Evolutionary conservation across 306 rosid genomes (phyloP).

Genomic region (Pyrus bretschneideri): DNA sequence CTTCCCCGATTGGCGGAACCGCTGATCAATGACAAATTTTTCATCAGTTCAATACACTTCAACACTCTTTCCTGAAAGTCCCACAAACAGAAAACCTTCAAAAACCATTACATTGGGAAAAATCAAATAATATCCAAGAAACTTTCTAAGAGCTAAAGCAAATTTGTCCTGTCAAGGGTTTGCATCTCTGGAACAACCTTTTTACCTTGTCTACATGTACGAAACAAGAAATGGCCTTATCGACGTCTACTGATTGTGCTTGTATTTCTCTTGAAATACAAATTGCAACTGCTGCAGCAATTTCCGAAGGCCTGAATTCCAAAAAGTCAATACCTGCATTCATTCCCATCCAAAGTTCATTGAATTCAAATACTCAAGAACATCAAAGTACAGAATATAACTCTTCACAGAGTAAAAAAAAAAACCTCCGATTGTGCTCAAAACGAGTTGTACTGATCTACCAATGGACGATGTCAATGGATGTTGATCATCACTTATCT

Average conservation of each 20-base stretch:
- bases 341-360: conserved; percentile 27
- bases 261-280: conserved; percentile 37
- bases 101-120: not conserved
- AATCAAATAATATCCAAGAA: conserved; percentile 11
- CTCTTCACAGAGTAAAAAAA: conserved; percentile 10
- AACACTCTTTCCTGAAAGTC: conserved; percentile 61
- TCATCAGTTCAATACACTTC: conserved; percentile 62
- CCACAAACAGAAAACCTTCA: conserved; percentile 10
- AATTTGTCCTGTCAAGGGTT: not conserved
- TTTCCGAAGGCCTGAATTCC: conserved; percentile 82
- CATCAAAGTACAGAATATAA: conserved; percentile 6
- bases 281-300: conserved; percentile 75
- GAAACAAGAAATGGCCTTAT: conserved; percentile 42
- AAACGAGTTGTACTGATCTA: conserved; percentile 39
- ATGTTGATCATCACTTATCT: conserved; percentile 29
- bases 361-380: conserved; percentile 28
- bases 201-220: conserved; percentile 50
- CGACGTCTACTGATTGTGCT: conserved; percentile 35
- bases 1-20: conserved; percentile 24
- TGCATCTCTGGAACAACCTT: not conserved
- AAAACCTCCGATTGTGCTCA: conserved; percentile 45
- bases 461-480: conserved; percentile 14
- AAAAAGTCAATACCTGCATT: conserved; percentile 78
- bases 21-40: conserved; percentile 29
- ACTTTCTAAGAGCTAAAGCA: conserved; percentile 6